Conservation (phyloP, 2,329 filamentous ascomycete genomes). For the Penicillium griseofulvum region DNA sequence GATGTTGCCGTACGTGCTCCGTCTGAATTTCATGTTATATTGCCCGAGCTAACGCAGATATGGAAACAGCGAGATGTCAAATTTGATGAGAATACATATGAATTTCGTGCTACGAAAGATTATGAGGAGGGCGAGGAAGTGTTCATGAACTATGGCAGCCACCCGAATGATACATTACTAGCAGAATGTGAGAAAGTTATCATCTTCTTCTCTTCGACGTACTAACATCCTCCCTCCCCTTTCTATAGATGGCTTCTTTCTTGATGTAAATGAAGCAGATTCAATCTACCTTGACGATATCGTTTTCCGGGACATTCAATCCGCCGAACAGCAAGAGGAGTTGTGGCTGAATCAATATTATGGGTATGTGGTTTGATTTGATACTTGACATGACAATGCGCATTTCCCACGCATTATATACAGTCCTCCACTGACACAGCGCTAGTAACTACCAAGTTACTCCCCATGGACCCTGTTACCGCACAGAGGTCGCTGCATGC, state of each 20-base stretch:
- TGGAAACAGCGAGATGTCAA: constrained; percentile 37
- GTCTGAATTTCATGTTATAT: neutral
- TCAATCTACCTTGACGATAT: constrained; percentile 44
- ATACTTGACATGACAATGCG: constrained; percentile 5
- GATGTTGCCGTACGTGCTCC: constrained; percentile 38
- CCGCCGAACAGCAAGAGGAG: constrained; percentile 30
- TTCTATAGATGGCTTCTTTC: constrained; percentile 43
- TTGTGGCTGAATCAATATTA: constrained; percentile 39
- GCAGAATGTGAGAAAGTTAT: constrained; percentile 39
- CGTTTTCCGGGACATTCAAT: constrained; percentile 34
- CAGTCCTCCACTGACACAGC: constrained; percentile 4
- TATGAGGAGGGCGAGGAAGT: constrained; percentile 44
- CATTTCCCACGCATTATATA: neutral
- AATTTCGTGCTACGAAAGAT: constrained; percentile 33
- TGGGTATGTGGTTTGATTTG: constrained; percentile 30
- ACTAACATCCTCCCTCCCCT: neutral
- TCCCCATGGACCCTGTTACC: constrained; percentile 40
- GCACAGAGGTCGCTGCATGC: constrained; percentile 44
- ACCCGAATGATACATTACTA: constrained; percentile 45
- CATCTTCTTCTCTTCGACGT: neutral
- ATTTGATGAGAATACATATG: constrained; percentile 38
- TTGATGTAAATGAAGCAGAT: constrained; percentile 42
- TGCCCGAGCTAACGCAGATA: neutral
- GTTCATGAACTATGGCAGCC: constrained; percentile 45
- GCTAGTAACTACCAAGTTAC: constrained; percentile 44